Evolutionary conservation across 2,329 filamentous ascomycete genomes (phyloP).

Genomic region (Phialophora expanda): DNA sequence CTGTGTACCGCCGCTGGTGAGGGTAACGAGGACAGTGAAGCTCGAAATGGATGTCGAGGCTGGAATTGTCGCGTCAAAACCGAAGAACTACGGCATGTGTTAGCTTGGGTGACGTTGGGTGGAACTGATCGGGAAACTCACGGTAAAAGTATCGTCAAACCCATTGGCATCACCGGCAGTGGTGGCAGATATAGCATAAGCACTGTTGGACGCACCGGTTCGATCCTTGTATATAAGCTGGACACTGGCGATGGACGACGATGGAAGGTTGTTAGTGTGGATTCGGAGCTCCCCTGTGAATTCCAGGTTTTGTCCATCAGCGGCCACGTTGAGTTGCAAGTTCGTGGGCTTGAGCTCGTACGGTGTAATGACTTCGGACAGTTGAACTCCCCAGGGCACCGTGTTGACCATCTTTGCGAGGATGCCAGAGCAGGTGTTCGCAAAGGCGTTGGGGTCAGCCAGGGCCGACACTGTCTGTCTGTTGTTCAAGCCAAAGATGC

Average conservation of each 20-base stretch:
- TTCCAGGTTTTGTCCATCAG: conserved; percentile 55
- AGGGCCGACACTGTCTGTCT: conserved; percentile 44
- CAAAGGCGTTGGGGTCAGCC: conserved; percentile 25
- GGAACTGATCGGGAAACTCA: conserved; percentile 42
- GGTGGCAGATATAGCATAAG: conserved; percentile 53
- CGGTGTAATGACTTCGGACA: conserved; percentile 29
- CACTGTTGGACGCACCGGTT: conserved; percentile 48
- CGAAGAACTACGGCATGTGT: conserved; percentile 40
- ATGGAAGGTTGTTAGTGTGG: conserved; percentile 56
- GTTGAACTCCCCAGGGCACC: conserved; percentile 31
- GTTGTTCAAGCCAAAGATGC: conserved; percentile 43
- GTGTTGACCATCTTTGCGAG: conserved; percentile 37
- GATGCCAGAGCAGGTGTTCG: conserved; percentile 24
- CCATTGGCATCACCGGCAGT: conserved; percentile 59
- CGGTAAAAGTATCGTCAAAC: conserved; percentile 66
- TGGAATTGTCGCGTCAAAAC: conserved; percentile 39
- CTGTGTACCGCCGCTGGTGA: conserved; percentile 27
- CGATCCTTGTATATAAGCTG: conserved; percentile 61
- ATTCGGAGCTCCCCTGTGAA: conserved; percentile 64
- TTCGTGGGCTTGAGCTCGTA: conserved; percentile 33
- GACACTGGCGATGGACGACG: conserved; percentile 54
- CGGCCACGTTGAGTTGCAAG: conserved; percentile 45
- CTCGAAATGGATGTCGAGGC: conserved; percentile 32
- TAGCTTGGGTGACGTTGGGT: background rate
- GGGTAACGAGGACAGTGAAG: conserved; percentile 33